A percentile compares a stretch with the other conserved stretches of the same genome.
phyloP scores from a whole-genome alignment of 257 asterid species.

The Salvia miltiorrhiza region DNA sequence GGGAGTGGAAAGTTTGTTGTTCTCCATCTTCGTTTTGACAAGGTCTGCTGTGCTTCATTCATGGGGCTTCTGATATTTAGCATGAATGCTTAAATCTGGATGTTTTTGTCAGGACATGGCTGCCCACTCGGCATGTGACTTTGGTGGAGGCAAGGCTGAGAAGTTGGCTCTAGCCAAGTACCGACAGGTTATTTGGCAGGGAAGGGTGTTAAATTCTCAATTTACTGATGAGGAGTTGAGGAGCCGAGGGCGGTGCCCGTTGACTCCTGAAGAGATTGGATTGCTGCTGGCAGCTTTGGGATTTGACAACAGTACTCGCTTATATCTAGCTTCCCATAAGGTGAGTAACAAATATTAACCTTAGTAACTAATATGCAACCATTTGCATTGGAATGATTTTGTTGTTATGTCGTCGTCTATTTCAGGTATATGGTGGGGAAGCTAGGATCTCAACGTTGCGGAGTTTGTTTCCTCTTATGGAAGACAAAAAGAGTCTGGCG shows the following conservation, averaged over 20 bases:
- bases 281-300: slow-evolving; percentile 94
- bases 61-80: not conserved
- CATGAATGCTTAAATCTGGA: not conserved
- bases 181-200: slow-evolving; percentile 95
- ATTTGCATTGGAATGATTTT: not conserved
- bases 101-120: slow-evolving; percentile 85
- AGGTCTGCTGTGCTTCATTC: slow-evolving; percentile 41
- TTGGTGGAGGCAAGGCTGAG: slow-evolving; percentile 99
- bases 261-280: slow-evolving; percentile 99
- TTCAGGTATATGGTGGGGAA: slow-evolving; percentile 93
- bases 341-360: slow-evolving; percentile 26
- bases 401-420: not conserved
- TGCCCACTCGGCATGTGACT: slow-evolving; percentile 99
- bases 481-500: slow-evolving; percentile 86
- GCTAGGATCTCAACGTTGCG: slow-evolving; percentile 75
- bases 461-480: slow-evolving; percentile 84
- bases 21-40: slow-evolving; percentile 96
- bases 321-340: slow-evolving; percentile 97
- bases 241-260: slow-evolving; percentile 93
- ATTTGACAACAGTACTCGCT: slow-evolving; percentile 81
- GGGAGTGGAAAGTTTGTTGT: slow-evolving; percentile 75
- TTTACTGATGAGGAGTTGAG: slow-evolving; percentile 97
- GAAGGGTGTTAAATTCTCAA: slow-evolving; percentile 91
- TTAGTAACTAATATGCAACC: not conserved
- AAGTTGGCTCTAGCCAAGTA: slow-evolving; percentile 93